Conservation (phyloP, 768 basidiomycete genomes). For the Serpula lacrymans region DNA sequence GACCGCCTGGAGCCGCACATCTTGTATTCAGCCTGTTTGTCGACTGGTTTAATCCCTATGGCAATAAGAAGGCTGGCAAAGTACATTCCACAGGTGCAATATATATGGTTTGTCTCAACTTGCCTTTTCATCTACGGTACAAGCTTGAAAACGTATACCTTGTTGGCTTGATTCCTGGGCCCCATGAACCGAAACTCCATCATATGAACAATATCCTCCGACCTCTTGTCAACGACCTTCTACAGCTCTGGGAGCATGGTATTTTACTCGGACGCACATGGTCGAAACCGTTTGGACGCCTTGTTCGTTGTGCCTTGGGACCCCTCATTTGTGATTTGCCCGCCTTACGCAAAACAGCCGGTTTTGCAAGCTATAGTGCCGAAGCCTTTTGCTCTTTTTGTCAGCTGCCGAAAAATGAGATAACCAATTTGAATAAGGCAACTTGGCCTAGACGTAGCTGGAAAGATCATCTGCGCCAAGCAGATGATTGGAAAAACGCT, state of each 20-base stretch:
- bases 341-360: constrained; percentile 28
- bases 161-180: constrained; percentile 38
- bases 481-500: constrained; percentile 21
- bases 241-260: constrained; percentile 29
- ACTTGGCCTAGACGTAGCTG: constrained; percentile 19
- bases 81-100: constrained; percentile 20
- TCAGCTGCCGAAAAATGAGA: constrained; percentile 16
- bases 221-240: constrained; percentile 34
- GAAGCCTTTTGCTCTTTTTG: constrained; percentile 28
- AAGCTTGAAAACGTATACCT: constrained; percentile 36
- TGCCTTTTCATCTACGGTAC: constrained; percentile 29
- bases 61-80: constrained; percentile 26
- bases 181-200: constrained; percentile 27
- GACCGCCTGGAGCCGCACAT: constrained; percentile 16
- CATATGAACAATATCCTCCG: constrained; percentile 35
- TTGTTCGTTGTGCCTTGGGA: constrained; percentile 23
- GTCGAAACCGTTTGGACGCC: constrained; percentile 17
- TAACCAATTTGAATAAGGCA: constrained; percentile 21
- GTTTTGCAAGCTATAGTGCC: constrained; percentile 24
- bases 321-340: constrained; percentile 34
- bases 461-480: constrained; percentile 12
- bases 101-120: constrained; percentile 32
- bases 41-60: constrained; percentile 37
- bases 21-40: constrained; percentile 28
- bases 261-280: constrained; percentile 22